Evolutionary conservation across 805 yeast genomes (phyloP).

Genomic region (Kodamaea jinghongensis): DNA sequence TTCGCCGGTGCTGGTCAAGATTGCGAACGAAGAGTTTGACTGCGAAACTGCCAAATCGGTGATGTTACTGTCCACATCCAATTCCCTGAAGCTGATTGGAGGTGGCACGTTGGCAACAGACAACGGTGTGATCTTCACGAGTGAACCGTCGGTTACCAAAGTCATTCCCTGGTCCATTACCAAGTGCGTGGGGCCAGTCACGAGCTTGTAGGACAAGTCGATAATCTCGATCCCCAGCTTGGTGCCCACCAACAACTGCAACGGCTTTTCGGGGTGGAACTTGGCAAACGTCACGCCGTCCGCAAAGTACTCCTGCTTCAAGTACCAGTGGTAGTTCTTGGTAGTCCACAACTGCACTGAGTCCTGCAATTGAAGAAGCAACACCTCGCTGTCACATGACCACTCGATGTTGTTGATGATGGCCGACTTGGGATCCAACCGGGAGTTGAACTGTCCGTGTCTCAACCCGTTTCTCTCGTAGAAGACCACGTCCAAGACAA

Average conservation of each 20-base stretch:
- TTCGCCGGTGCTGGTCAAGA: constrained; percentile 47
- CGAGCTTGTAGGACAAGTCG: constrained; percentile 62
- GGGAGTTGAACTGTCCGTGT: constrained; percentile 78
- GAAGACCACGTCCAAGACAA: constrained; percentile 58
- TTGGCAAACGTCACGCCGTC: constrained; percentile 44
- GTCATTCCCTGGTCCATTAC: constrained; percentile 78
- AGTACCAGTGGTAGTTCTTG: constrained; percentile 93
- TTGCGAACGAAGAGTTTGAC: constrained; percentile 57
- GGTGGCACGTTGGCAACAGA: constrained; percentile 91
- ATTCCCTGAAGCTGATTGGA: constrained; percentile 74
- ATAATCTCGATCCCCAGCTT: constrained; percentile 51
- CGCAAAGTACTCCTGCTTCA: constrained; percentile 69
- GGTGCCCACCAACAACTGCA: constrained; percentile 67
- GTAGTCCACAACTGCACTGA: constrained; percentile 85
- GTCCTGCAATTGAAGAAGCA: constrained; percentile 63
- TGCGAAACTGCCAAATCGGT: constrained; percentile 63
- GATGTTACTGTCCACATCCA: constrained; percentile 52
- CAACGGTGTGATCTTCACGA: constrained; percentile 75
- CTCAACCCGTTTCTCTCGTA: constrained; percentile 92
- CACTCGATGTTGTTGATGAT: constrained; percentile 58
- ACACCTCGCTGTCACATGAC: constrained; percentile 77
- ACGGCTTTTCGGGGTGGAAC: constrained; percentile 91
- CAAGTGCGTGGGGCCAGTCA: constrained; percentile 63
- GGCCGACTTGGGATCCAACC: constrained; percentile 50
- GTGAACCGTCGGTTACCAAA: constrained; percentile 74